Conservation (phyloP, 306 rosid genomes). For the Abrus pulchellus region DNA sequence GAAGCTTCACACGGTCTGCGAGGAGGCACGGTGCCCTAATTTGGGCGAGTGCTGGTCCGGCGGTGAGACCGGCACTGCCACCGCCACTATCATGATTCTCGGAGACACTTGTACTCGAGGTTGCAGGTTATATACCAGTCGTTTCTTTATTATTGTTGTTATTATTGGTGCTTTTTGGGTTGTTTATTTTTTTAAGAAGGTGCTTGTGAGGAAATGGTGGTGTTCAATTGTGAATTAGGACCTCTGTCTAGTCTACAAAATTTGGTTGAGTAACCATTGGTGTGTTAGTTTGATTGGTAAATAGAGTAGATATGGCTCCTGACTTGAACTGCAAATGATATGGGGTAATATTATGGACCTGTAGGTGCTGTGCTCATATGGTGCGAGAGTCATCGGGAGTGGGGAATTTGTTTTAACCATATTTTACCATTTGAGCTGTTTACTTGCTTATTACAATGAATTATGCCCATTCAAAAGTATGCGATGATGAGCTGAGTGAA, state of each 20-base stretch:
- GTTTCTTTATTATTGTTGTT: not conserved
- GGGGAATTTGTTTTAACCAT: slow-evolving; percentile 1
- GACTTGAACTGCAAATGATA: not conserved
- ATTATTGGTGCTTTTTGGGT: not conserved
- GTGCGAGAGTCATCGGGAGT: not conserved
- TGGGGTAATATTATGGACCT: not conserved
- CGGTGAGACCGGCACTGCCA: slow-evolving; percentile 98
- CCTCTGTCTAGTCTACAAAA: too few relatives aligned
- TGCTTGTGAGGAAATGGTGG: slow-evolving; percentile 2
- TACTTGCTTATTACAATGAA: slow-evolving; percentile 16
- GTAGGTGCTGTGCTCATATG: not conserved
- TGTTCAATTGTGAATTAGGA: not conserved
- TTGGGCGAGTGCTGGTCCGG: slow-evolving; percentile 99
- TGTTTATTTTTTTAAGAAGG: slow-evolving; percentile 9
- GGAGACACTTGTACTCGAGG: slow-evolving; percentile 99
- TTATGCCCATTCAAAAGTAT: slow-evolving; percentile 12
- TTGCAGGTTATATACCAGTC: slow-evolving; percentile 72
- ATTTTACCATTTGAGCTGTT: slow-evolving; percentile 24
- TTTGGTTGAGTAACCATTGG: slow-evolving; percentile 12
- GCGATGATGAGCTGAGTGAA: not conserved
- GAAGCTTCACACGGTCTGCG: slow-evolving; percentile 98
- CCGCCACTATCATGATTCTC: slow-evolving; percentile 97
- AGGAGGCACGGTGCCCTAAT: slow-evolving; percentile 94
- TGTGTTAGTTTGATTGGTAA: slow-evolving; percentile 2
- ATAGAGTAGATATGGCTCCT: not conserved